Conservation (phyloP, 129 eudicot species). For the Heracleum sosnowskyi region DNA sequence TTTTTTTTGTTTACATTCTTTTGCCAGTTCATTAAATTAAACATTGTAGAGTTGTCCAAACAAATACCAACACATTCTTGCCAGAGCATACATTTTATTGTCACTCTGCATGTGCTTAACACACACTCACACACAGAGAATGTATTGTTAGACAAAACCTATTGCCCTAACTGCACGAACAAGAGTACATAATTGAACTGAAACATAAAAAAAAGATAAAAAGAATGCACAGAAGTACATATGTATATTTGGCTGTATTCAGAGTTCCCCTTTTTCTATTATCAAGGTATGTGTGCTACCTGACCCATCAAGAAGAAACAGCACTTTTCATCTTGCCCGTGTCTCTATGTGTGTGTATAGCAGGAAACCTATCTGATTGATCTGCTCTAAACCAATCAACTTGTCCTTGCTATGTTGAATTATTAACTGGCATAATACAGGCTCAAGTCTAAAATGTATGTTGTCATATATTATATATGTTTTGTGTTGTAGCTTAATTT, state of each 20-base stretch:
- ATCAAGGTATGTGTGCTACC: not conserved
- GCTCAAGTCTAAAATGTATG: not conserved
- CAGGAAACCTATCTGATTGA: not conserved
- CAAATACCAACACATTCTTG: not conserved
- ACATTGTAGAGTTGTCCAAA: slow-evolving; percentile 1
- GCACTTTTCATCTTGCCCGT: not conserved
- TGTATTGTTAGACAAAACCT: not conserved
- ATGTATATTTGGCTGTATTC: not conserved
- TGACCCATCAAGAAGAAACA: not conserved
- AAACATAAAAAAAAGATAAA: not conserved
- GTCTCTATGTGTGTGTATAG: not conserved
- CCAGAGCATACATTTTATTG: slow-evolving; percentile 1
- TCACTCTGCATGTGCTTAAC: not conserved
- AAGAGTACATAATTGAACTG: not conserved
- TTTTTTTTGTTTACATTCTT: slow-evolving; percentile 7
- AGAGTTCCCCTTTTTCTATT: not conserved
- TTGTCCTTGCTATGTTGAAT: not conserved
- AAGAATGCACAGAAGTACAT: not conserved
- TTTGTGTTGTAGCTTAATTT: not conserved
- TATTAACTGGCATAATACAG: not conserved
- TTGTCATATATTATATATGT: not conserved
- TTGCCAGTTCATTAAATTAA: not conserved
- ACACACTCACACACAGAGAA: not conserved
- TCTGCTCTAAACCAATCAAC: not conserved
- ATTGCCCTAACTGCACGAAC: not conserved